Evolutionary conservation across 1,284 basidiomycete species (phyloP).

Genomic region (Prillingera fragicola): DNA sequence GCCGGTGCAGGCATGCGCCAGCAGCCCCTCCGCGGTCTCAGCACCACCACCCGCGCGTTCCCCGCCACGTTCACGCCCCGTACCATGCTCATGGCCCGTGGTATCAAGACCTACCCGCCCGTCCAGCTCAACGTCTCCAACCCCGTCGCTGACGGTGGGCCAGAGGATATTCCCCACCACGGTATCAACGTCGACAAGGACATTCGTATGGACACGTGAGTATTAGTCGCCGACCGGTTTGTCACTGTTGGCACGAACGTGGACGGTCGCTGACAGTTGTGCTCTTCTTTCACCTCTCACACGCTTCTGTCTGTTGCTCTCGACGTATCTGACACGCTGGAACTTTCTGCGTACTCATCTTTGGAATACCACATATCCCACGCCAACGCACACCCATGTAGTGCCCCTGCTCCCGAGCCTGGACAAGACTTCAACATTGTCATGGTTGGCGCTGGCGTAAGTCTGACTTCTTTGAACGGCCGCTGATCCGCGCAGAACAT

Average conservation of each 20-base stretch:
- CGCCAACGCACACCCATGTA: conserved; percentile 12
- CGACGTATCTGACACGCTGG: too few species aligned
- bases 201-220: conserved; percentile 43
- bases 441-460: conserved; percentile 75
- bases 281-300: too few species aligned
- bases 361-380: too few species aligned
- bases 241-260: too few species aligned
- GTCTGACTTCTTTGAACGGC: conserved; percentile 14
- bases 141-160: conserved; percentile 32
- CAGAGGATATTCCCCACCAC: conserved; percentile 33
- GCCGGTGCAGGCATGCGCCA: too few species aligned
- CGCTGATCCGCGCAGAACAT: conserved; percentile 55
- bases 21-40: conserved; percentile 1
- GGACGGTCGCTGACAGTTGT: too few species aligned
- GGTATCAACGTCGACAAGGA: conserved; percentile 43
- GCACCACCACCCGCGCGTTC: conserved; percentile 11
- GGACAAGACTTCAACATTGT: conserved; percentile 77
- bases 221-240: conserved; percentile 8
- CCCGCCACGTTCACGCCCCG: conserved; percentile 4
- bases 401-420: conserved; percentile 45
- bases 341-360: too few species aligned
- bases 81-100: conserved; percentile 8
- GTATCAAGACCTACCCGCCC: conserved; percentile 10
- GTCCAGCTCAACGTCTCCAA: conserved; percentile 17
- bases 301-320: too few species aligned